A percentile compares a stretch with the other conserved stretches of the same genome.
These are phyloP conservation scores for Cucurbita moschata DNA, from an alignment of 306 rosid species.

Conservation along the genomic window DNA sequence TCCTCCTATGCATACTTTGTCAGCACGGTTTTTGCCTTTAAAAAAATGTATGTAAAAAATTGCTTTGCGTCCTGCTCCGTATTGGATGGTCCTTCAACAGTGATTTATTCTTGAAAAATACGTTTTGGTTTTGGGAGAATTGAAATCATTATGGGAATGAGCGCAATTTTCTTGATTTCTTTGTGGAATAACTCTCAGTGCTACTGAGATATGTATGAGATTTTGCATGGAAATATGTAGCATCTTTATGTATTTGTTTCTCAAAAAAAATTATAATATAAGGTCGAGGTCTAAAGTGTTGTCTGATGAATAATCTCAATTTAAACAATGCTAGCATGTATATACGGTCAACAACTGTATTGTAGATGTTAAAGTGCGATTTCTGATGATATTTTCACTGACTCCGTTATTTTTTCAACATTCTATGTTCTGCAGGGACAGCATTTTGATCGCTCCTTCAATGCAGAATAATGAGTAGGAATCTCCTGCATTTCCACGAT, in stretches of 20 bases:
- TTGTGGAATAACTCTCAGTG: not conserved
- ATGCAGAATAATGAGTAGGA: slow-evolving; percentile 23
- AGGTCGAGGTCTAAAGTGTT: not conserved
- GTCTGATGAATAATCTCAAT: not conserved
- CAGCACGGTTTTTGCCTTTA: not conserved
- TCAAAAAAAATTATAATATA: not conserved
- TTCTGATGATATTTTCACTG: not conserved
- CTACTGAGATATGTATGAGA: not conserved
- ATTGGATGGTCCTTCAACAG: not conserved
- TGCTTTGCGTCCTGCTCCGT: not conserved
- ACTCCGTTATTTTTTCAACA: not conserved
- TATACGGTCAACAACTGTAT: not conserved
- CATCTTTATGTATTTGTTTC: not conserved
- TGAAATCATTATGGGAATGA: not conserved
- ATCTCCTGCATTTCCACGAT: slow-evolving; percentile 10
- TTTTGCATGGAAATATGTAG: not conserved
- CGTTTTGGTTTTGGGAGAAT: not conserved
- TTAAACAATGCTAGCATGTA: not conserved
- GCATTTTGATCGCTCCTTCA: slow-evolving; percentile 27
- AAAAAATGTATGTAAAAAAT: not conserved
- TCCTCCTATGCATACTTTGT: not conserved
- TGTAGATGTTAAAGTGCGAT: not conserved
- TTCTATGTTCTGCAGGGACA: slow-evolving; percentile 22
- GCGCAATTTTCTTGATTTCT: not conserved
- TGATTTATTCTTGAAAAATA: not conserved